Percentiles rank a stretch among this genome's conserved stretches.
These are phyloP conservation scores for Basidiobolus heterosporus DNA, from an alignment of 371 early-diverging fungal genomes.

Conservation along the genomic window DNA sequence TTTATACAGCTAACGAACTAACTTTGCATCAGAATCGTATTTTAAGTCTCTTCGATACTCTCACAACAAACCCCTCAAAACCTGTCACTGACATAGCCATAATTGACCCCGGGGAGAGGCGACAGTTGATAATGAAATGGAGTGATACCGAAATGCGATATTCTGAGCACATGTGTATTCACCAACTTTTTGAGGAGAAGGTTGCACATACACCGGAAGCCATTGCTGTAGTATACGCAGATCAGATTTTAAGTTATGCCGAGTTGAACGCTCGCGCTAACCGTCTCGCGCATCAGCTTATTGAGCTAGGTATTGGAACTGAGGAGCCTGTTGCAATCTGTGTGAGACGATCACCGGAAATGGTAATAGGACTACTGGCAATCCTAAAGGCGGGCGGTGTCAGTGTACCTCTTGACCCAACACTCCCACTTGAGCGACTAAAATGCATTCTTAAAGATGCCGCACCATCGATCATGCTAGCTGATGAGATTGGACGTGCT, in stretches of 20 bases:
- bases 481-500: too few species aligned
- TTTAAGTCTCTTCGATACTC: too few species aligned
- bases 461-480: too few species aligned
- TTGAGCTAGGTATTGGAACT: background rate
- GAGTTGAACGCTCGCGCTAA: slow-evolving; percentile 3
- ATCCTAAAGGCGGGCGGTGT: background rate
- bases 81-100: too few species aligned
- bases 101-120: background rate
- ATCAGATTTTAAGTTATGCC: slow-evolving; percentile 2
- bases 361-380: background rate
- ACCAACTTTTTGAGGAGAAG: slow-evolving; percentile 5
- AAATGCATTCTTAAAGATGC: background rate
- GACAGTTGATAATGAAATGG: background rate
- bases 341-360: background rate
- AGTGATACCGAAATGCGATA: background rate
- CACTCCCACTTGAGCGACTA: slow-evolving; percentile 3
- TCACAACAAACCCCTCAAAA: too few species aligned
- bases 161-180: background rate
- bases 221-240: slow-evolving; percentile 6
- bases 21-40: too few species aligned
- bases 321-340: slow-evolving; percentile 1
- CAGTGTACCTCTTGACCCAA: background rate
- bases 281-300: slow-evolving; percentile 2
- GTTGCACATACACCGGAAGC: slow-evolving; percentile 5
- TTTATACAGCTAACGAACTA: too few species aligned